Conservation (phyloP, 2,329 filamentous ascomycete species). For the Teratosphaeriaceae sp. region DNA sequence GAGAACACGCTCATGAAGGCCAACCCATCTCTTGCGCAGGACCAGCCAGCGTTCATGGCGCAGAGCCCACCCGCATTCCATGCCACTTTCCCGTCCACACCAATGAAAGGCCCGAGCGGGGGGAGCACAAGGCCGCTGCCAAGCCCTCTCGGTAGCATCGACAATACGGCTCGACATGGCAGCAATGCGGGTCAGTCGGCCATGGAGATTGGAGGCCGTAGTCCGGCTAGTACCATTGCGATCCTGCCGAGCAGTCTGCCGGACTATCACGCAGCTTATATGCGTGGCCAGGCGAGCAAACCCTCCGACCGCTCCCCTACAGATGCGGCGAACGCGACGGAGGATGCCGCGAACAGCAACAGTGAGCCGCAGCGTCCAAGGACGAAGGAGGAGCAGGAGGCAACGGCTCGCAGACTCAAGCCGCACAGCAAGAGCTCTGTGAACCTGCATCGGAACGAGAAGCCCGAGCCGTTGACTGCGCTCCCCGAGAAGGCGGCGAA, state of each 20-base stretch:
- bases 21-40: slow-evolving; percentile 57
- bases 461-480: slow-evolving; percentile 51
- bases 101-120: too few relatives aligned
- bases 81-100: slow-evolving; percentile 21
- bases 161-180: slow-evolving; percentile 38
- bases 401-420: slow-evolving; percentile 72
- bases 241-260: slow-evolving; percentile 88
- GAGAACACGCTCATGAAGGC: slow-evolving; percentile 97
- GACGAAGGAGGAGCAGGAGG: slow-evolving; percentile 63
- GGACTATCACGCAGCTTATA: slow-evolving; percentile 82
- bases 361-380: slow-evolving; percentile 43
- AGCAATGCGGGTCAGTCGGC: slow-evolving; percentile 36
- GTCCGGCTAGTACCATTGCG: slow-evolving; percentile 68
- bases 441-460: slow-evolving; percentile 20
- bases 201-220: slow-evolving; percentile 29
- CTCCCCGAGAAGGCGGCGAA: slow-evolving; percentile 36
- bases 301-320: slow-evolving; percentile 7
- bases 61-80: slow-evolving; percentile 50
- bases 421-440: slow-evolving; percentile 65
- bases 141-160: slow-evolving; percentile 12
- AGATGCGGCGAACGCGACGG: slow-evolving; percentile 16
- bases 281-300: slow-evolving; percentile 56
- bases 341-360: slow-evolving; percentile 21
- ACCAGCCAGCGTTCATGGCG: slow-evolving; percentile 48
- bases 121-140: slow-evolving; percentile 12